Conservation (phyloP, 2,329 filamentous ascomycete species). For the Parascedosporium putredinis region DNA sequence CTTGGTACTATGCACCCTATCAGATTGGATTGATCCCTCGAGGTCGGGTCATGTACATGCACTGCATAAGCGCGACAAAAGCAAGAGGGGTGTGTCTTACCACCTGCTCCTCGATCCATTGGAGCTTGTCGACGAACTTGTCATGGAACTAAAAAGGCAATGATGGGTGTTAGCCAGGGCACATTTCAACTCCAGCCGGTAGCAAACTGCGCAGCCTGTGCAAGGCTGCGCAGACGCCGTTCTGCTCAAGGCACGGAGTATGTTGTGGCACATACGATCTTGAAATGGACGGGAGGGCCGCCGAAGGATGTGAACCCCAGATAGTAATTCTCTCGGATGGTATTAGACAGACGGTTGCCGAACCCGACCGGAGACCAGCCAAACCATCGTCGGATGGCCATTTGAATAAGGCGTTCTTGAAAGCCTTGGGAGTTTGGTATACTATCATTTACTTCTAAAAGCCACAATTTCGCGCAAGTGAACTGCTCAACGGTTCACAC, state of each 20-base stretch:
- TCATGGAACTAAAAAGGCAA: slow-evolving; percentile 35
- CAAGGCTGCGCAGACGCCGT: no score
- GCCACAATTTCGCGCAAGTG: no score
- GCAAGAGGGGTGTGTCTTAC: slow-evolving; percentile 23
- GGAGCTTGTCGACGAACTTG: slow-evolving; percentile 47
- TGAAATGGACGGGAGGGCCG: slow-evolving; percentile 60
- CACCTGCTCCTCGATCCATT: slow-evolving; percentile 61
- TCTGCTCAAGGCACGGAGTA: no score
- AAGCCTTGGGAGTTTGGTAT: no score
- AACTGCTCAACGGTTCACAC: no score
- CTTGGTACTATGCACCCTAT: slow-evolving; percentile 45
- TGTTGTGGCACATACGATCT: slow-evolving; percentile 38
- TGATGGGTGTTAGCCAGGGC: no score
- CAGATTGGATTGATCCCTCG: neutral
- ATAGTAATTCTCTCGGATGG: slow-evolving; percentile 35
- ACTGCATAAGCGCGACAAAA: neutral
- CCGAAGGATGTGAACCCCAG: slow-evolving; percentile 57
- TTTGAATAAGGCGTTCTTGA: no score
- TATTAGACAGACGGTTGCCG: neutral
- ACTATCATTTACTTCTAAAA: no score
- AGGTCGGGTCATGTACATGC: no score
- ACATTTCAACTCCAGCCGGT: neutral
- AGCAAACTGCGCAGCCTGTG: no score
- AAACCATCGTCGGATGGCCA: neutral
- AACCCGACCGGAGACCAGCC: neutral